Base-by-base conservation (phyloP, 371 early-diverging fungal genomes). In the Lichtheimia corymbifera region DNA sequence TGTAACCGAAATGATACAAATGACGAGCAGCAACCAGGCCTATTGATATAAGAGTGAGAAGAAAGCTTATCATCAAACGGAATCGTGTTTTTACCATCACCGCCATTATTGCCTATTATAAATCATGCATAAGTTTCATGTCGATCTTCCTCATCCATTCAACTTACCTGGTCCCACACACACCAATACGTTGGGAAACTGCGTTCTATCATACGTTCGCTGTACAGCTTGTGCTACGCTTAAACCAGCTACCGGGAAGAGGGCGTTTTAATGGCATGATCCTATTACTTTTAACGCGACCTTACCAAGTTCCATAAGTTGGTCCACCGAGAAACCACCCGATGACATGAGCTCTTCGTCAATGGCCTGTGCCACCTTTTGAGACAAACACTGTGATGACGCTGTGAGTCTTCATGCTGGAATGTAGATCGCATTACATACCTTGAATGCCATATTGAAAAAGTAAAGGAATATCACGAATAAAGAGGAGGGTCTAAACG, bases 11-110 rank as follows among this genome's bases (percentile, higher is more conserved):
- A 69, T 92, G 93, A 30, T 58, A 61, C 47, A 97, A 72, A 65
- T 96, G 96, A 42, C 97, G 83, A 9, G 96, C 96, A 5, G 94
- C 93, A 12, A 97, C 98, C 9, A 97, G 83, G 4, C 91, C 84
- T 79, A 60, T 13, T n/a, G 0, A 43, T 41, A 59, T 5, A 30
- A 27, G 20, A 45, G 9, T 45, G 17, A 59, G 42, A 50, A 40
- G 24, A 50, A 30, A 9, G 7, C 28, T 5, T 14, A n/a, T 14
- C 54, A 24, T 51, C 7, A 20, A 27, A 11, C 0, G 14, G 17
- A 15, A 13, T 43, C 25, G 2, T 0, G 4, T 22, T 47, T 47
- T 59, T 70, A 79, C 89, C 98, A 73, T 97, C 98, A 22, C 96
- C 96, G n/a, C 97, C 97, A 70, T 97, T 97, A 70, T 97, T 97